Percentiles rank a stretch among this genome's conserved stretches.
Conservation (phyloP, 1,284 basidiomycete genomes). For the Rhodotorula sp. region DNA sequence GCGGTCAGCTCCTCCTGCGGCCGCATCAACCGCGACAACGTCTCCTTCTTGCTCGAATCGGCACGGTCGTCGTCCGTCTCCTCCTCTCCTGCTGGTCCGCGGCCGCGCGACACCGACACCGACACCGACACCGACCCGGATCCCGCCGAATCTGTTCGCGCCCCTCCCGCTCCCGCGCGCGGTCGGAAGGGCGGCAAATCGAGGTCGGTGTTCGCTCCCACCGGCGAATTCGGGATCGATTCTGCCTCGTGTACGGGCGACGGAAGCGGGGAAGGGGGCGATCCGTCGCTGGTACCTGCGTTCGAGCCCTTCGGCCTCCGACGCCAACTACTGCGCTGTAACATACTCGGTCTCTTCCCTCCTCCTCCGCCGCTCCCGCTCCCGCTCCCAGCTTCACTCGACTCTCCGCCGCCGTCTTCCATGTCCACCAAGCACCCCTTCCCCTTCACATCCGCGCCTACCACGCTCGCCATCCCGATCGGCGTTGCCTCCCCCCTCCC, state of each 20-base stretch:
- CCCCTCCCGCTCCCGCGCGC: neutral
- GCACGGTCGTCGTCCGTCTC: neutral
- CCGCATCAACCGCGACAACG: neutral
- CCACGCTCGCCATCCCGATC: too few relatives aligned
- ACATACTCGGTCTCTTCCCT: neutral
- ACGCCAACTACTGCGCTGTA: neutral
- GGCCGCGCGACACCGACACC: too few relatives aligned
- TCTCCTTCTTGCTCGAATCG: neutral
- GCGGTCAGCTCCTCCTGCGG: neutral
- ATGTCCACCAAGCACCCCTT: neutral
- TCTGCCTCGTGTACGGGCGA: slow-evolving; percentile 11
- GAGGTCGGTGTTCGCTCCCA: neutral
- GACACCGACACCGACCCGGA: neutral
- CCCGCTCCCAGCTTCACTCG: neutral
- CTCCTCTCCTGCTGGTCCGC: too few relatives aligned
- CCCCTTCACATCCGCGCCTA: neutral
- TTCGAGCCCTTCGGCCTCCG: neutral
- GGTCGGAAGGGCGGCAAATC: neutral
- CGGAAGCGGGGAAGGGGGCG: neutral
- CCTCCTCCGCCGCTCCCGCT: neutral
- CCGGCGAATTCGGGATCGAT: neutral
- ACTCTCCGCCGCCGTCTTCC: neutral
- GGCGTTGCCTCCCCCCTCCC: neutral
- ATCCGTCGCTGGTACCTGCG: too few relatives aligned
- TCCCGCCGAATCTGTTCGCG: neutral